Evolutionary conservation across 2,329 filamentous ascomycete species (phyloP).

Genomic region (Nigrospora osmanthi): DNA sequence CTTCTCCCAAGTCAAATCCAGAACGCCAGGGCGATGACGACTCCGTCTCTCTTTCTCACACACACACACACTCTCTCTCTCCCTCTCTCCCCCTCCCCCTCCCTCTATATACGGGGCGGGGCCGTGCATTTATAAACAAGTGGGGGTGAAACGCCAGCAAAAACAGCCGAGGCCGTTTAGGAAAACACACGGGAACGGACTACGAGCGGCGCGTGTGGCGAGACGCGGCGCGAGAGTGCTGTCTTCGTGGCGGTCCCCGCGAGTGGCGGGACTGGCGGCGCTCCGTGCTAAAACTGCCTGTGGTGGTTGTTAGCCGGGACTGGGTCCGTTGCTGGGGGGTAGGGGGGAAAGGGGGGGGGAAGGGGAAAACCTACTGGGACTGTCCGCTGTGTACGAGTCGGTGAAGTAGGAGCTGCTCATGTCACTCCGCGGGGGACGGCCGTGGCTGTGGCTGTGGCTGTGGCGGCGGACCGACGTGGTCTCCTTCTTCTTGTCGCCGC

Average conservation of each 20-base stretch:
- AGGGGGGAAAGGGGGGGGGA: constrained; percentile 13
- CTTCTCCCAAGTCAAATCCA: no score
- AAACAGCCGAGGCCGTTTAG: no score
- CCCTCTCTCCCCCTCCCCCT: no score
- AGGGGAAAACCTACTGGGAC: constrained; percentile 48
- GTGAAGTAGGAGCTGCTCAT: constrained; percentile 44
- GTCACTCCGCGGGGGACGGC: constrained; percentile 31
- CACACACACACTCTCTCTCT: no score
- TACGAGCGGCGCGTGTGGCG: constrained; percentile 6
- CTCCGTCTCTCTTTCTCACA: no score
- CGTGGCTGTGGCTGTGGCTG: not conserved
- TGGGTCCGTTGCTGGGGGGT: not conserved
- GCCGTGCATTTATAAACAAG: no score
- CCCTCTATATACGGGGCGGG: no score
- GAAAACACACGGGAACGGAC: not conserved
- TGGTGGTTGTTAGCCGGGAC: constrained; percentile 11
- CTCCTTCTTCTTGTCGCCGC: constrained; percentile 38
- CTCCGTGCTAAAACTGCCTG: constrained; percentile 39
- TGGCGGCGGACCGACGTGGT: constrained; percentile 11
- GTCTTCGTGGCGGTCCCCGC: constrained; percentile 9
- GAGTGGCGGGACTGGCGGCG: constrained; percentile 24
- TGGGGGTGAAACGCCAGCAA: no score
- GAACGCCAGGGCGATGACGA: no score
- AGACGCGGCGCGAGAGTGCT: constrained; percentile 15
- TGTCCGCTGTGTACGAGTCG: constrained; percentile 43